Evolutionary conservation across 805 yeast species (phyloP).

Genomic region (Tanozyma kutaoensis): DNA sequence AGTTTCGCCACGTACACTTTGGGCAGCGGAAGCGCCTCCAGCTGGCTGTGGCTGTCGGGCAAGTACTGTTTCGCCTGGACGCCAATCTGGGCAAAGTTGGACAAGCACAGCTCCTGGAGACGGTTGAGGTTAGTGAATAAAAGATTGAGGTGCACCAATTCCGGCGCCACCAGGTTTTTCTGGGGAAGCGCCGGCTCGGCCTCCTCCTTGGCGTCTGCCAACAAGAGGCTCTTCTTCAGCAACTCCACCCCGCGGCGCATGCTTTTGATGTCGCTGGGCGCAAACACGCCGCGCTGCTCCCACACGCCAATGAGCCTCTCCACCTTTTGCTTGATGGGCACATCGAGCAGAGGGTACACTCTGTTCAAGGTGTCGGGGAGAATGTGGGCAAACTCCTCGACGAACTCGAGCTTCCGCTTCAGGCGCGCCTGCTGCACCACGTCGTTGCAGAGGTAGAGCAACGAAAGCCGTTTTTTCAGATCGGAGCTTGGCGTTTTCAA

Average conservation of each 20-base stretch:
- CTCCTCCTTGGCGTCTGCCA: background rate
- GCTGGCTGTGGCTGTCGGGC: constrained; percentile 18
- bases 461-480: constrained; percentile 30
- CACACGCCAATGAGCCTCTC: constrained; percentile 42
- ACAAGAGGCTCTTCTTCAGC: constrained; percentile 6
- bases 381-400: constrained; percentile 40
- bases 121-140: constrained; percentile 14
- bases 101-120: constrained; percentile 3
- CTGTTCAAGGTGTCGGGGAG: constrained; percentile 27
- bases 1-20: constrained; percentile 23
- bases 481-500: constrained; percentile 2
- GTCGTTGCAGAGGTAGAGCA: constrained; percentile 68
- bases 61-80: constrained; percentile 22
- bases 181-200: background rate
- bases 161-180: constrained; percentile 10
- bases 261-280: constrained; percentile 10
- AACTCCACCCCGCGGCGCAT: constrained; percentile 13
- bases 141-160: constrained; percentile 18
- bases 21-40: constrained; percentile 23
- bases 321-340: constrained; percentile 30
- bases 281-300: constrained; percentile 39
- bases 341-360: constrained; percentile 17
- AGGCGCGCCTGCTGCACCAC: constrained; percentile 69
- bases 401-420: constrained; percentile 43
- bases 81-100: constrained; percentile 21